Base-by-base conservation (phyloP, 2,329 filamentous ascomycete species). In the Acephala macrosclerotiorum region DNA sequence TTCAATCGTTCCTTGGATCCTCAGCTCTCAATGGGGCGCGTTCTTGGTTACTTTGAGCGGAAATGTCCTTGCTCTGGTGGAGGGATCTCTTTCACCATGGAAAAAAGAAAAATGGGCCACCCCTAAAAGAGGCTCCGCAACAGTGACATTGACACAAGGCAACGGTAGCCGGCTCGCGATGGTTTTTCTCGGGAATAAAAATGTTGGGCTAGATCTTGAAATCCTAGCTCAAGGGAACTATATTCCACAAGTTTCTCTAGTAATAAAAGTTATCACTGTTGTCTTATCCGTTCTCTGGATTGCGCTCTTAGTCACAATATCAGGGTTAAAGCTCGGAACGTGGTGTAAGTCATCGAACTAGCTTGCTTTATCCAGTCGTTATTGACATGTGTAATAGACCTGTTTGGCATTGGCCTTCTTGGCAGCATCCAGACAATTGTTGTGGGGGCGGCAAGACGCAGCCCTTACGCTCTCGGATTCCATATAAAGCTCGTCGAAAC, bases 21-120 rank as follows among this genome's bases (percentile, higher is more conserved):
- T 6, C 6, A 5, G 6, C n/a, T 8, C 7, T 9, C 9, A 42
- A 5, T 49, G 45, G 45, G n/a, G n/a, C 4, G 14, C 14, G 2
- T 25, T 49, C 4, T 63, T 82, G 25, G 73, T 82, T 35, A 81
- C 80, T 0, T 73, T 64, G 0, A 66, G 55, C 5, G 82, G 80
- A 0, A 83, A 71, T 11, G 1, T 77, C 1, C 73, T 84, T 3
- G 75, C 78, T 1, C 68, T 79, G 8, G 60, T 71, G 1, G 76
- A 75, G 0, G 79, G 79, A 0, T 66, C 73, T 2, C 69, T 84
- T 4, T 73, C 75, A 5, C 81, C 83, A 68, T 83, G 81, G 81
- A 71, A 68, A 22, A 68, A 67, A 11, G 82, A 84, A 70, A 84
- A 83, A 47, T 60, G 55, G 53, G 51, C 60, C 6, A 8, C 12